Evolutionary conservation across 495 filamentous ascomycete species (phyloP), one percentile per base, ranked within the genome.

Genomic region (Darksidea phi): DNA sequence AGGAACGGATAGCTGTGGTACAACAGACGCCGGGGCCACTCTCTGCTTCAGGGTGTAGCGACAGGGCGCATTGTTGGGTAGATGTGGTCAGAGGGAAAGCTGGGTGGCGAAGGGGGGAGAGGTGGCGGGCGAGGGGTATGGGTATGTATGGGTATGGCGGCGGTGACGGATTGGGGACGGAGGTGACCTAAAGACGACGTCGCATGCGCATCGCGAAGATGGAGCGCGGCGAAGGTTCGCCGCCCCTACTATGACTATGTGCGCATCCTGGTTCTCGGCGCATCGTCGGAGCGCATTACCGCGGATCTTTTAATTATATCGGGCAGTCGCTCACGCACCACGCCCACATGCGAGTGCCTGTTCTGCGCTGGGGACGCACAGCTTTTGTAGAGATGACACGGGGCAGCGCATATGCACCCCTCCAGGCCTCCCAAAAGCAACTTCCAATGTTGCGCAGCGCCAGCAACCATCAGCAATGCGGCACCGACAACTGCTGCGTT

Each of bases 1-100:
- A 67, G 60, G 63, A 48, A 52, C 43, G 55, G 49, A 15, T 21
- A 56, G 38, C 37, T 48, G 66, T 57, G 61, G 47, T 53, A 64
- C 60, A 63, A 48, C 50, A 57, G 49, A 49, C 55, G 61, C 61
- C 42, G 48, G 55, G 61, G 55, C 61, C 61, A 64, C 54, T 23
- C 21, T 48, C 26, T 50, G n/a, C 45, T 38, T 63, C 53, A 63
- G 52, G 53, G 60, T 34, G 47, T 26, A 10, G 12, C 13, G n/a
- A 49, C 59, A 28, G 43, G 26, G 45, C 51, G 21, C 59, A 56
- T 56, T 0, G 46, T 62, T n/a, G 17, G 24, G 49, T 21, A 6
- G n/a, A n/a, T 13, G 37, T 15, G 13, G 21, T 45, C 2, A 3
- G 10, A 10, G 28, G 3, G 28, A 10, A 32, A 10, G 28, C 28